Percentiles rank a stretch among this genome's conserved stretches.
Evolutionary conservation across 2,329 filamentous ascomycete species (phyloP).

Genomic region (Claviceps cyperi): DNA sequence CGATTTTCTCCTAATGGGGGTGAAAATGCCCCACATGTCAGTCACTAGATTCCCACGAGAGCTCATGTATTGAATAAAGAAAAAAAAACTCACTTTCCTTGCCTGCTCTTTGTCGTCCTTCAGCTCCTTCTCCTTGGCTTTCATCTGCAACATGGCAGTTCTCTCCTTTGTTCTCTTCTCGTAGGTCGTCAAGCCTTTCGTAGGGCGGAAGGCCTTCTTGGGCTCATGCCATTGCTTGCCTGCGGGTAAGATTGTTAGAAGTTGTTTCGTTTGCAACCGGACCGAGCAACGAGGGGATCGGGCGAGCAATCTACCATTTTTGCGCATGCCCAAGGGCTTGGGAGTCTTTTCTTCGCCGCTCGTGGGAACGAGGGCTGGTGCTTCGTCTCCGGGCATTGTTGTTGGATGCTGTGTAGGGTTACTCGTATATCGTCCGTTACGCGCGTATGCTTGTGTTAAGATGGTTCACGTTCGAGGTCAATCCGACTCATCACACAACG

Average conservation of each 20-base stretch:
- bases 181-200: constrained; percentile 62
- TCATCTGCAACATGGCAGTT: constrained; percentile 57
- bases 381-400: constrained; percentile 3
- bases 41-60: too few species aligned
- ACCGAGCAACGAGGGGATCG: not conserved
- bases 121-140: constrained; percentile 89
- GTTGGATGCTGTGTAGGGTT: not conserved
- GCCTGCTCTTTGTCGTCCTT: constrained; percentile 91
- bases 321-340: constrained; percentile 53
- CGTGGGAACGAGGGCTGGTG: not conserved
- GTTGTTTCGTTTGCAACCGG: not conserved
- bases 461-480: not conserved
- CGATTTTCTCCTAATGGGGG: constrained; percentile 48
- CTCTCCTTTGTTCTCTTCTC: constrained; percentile 60
- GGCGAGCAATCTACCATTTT: constrained; percentile 50
- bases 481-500: not conserved
- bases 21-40: not conserved
- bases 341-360: constrained; percentile 17
- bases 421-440: not conserved
- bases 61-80: not conserved
- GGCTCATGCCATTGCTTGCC: constrained; percentile 89
- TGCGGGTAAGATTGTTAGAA: constrained; percentile 22
- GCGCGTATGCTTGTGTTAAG: not conserved
- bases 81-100: constrained; percentile 47
- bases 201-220: constrained; percentile 76